phyloP scores from a whole-genome alignment of 2,329 filamentous ascomycete genomes.

The Amylocarpus encephaloides region DNA sequence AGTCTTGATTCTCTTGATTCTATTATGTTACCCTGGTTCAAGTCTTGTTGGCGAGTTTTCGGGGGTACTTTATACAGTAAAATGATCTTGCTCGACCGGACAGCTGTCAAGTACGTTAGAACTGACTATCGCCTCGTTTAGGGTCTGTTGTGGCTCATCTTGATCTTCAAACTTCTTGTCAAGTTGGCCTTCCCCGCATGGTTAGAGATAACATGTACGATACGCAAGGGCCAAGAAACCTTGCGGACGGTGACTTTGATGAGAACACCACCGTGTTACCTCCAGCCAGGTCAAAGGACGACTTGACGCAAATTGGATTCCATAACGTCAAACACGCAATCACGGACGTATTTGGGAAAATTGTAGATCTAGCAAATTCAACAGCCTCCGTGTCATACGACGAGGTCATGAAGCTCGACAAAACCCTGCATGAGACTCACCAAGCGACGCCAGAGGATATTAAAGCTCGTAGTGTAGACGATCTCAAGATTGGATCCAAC shows the following conservation, averaged over 20 bases:
- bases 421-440: constrained; percentile 40
- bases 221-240: constrained; percentile 52
- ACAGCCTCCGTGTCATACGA: constrained; percentile 41
- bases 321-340: constrained; percentile 45
- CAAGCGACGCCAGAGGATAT: constrained; percentile 40
- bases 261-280: constrained; percentile 50
- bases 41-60: no score
- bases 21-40: no score
- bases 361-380: constrained; percentile 46
- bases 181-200: constrained; percentile 63
- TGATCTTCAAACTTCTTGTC: constrained; percentile 59
- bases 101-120: no score
- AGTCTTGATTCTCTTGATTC: no score
- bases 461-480: constrained; percentile 40
- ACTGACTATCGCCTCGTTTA: constrained; percentile 20
- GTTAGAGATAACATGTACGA: constrained; percentile 57
- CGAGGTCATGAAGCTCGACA: constrained; percentile 45
- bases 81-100: no score
- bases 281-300: constrained; percentile 44
- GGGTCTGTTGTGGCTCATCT: constrained; percentile 51
- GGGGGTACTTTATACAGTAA: no score
- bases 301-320: constrained; percentile 52
- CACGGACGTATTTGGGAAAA: constrained; percentile 43
- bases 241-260: constrained; percentile 60
- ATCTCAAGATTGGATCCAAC: constrained; percentile 41